Conservation (phyloP, 2,329 filamentous ascomycete species). For the Fusarium torulosum region DNA sequence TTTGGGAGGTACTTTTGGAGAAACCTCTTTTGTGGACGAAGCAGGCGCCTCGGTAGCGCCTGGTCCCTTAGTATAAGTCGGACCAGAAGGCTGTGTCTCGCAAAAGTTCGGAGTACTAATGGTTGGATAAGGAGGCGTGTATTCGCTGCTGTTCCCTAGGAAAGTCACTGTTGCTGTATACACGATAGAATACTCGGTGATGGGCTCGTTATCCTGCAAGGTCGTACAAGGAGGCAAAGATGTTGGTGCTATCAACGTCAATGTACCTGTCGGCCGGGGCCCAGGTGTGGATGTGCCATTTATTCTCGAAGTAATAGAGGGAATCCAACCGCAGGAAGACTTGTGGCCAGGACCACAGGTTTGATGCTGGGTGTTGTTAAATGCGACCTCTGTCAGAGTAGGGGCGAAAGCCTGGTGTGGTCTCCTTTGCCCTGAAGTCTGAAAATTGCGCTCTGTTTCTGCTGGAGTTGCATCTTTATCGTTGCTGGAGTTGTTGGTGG, state of each 20-base stretch:
- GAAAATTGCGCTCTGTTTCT: neutral
- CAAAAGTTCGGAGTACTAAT: conserved; percentile 58
- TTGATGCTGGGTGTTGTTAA: conserved; percentile 16
- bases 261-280: conserved; percentile 14
- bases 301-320: conserved; percentile 23
- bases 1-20: conserved; percentile 25
- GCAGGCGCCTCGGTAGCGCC: neutral
- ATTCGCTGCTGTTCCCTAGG: conserved; percentile 59
- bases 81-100: conserved; percentile 25
- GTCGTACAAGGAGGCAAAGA: conserved; percentile 52
- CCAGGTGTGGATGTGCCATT: conserved; percentile 33
- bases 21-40: neutral
- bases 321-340: conserved; percentile 11
- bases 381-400: conserved; percentile 12
- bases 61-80: neutral
- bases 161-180: conserved; percentile 65
- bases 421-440: conserved; percentile 1
- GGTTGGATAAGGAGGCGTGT: conserved; percentile 60
- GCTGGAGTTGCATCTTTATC: conserved; percentile 1
- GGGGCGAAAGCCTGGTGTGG: conserved; percentile 16
- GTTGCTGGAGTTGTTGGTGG: neutral
- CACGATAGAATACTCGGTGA: conserved; percentile 59
- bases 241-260: conserved; percentile 31
- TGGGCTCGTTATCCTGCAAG: conserved; percentile 46
- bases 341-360: conserved; percentile 1